Evolutionary conservation across 164 flowering plant species (phyloP).

Genomic region (Magnolia sinica): DNA sequence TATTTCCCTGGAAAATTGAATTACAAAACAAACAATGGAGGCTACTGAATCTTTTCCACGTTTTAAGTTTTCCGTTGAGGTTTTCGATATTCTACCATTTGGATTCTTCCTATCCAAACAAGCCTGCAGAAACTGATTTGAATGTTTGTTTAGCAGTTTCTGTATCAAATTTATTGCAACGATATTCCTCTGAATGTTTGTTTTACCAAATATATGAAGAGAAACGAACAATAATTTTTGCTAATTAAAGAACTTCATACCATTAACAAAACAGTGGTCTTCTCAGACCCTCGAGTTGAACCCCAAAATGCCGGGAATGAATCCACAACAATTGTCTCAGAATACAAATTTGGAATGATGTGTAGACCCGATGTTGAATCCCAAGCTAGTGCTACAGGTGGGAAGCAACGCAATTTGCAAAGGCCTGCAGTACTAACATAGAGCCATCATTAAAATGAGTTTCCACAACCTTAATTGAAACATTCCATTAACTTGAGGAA

Average conservation of each 20-base stretch:
- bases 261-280: slow-evolving; percentile 66
- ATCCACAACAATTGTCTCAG: slow-evolving; percentile 77
- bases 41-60: too few relatives aligned
- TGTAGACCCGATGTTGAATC: slow-evolving; percentile 87
- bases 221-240: neutral
- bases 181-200: too few relatives aligned
- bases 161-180: too few relatives aligned
- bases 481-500: too few relatives aligned
- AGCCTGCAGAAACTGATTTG: too few relatives aligned
- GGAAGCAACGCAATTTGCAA: slow-evolving; percentile 93
- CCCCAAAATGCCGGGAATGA: slow-evolving; percentile 87
- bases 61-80: too few relatives aligned
- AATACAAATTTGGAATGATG: slow-evolving; percentile 65
- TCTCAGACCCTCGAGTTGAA: slow-evolving; percentile 59
- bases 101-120: too few relatives aligned
- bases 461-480: neutral
- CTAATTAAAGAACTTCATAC: slow-evolving; percentile 31
- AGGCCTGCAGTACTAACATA: slow-evolving; percentile 53
- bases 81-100: too few relatives aligned
- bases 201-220: neutral
- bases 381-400: slow-evolving; percentile 94
- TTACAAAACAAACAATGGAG: too few relatives aligned
- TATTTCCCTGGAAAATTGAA: too few relatives aligned
- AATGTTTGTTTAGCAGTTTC: too few relatives aligned
- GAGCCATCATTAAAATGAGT: slow-evolving; percentile 7